Evolutionary conservation across 495 filamentous ascomycete genomes (phyloP), one percentile per base, ranked within the genome.

Genomic region (Sabuloglossum arenarium): DNA sequence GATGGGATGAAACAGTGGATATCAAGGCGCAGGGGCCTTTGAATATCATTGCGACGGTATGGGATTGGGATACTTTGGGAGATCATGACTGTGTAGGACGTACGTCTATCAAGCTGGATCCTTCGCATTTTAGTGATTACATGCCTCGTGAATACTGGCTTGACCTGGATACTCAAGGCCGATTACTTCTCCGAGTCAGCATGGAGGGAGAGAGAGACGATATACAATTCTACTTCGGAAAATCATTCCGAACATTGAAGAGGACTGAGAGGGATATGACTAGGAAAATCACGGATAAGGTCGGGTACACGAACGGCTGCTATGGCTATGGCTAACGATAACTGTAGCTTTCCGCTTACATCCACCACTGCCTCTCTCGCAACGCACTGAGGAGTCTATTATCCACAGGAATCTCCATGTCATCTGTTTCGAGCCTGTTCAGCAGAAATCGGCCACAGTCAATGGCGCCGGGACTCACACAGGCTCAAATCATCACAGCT

Each of bases 151-250:
- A 99, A 64, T 95, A 94, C 65, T 99, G 91, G 91, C 76, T 97
- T 25, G 88, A 97, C 64, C 76, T 99, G 42, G 91, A 99, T 65
- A 96, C 89, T 3, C 93, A 99, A 64, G 91, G 91, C 1, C 73
- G 93, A 54, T 70, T 99, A 45, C 65, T 99, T 39, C 75, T 99
- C 39, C 74, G 93, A 59, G 85, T 97, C 27, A 94, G 86, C 62
- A 99, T 99, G 91, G 91, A 99, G 70, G 91, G 91, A 55, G 91
- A 99, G 66, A 77, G 91, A 53, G 91, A 99, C 63, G 91, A 99
- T 63, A 97, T 99, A 59, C 87, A 94, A 61, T 99, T 99, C 65
- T 91, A 95, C 63, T 97, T 97, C 70, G 91, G 88, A 57, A 97
- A 95, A 70, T 85, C 90, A 39, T 97, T 99, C 71, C 76, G 91